Evolutionary conservation across 352 stramenopile genomes (phyloP), one percentile per base, ranked within the genome.

Genomic region (Phytophthora sojae): DNA sequence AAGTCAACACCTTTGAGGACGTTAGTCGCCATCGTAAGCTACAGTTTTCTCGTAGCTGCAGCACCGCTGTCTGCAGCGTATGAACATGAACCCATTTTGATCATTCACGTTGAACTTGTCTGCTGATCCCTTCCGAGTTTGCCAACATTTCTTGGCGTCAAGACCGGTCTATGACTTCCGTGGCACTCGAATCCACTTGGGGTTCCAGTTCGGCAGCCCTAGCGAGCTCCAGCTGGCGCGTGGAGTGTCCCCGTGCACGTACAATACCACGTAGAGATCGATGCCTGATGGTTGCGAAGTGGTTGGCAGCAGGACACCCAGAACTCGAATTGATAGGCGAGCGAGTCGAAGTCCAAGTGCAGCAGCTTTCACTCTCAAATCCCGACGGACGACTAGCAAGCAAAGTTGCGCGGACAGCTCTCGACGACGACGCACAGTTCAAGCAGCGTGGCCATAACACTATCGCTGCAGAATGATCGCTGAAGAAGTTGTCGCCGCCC

Each of bases 221-320:
- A 72, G 25, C 14, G 58, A 21, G 17, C 15, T 62, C 49, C 65
- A 72, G 37, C 65, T 72, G 65, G 37, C n/a, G 65, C 39, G 52
- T 68, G 39, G 26, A 50, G 50, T 61, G 52, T 49, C 61, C 61
- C 52, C 37, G 6, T 37, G 30, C 57, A 71, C 65, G 65, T n/a
- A n/a, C n/a, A n/a, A n/a, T n/a, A n/a, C n/a, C n/a, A n/a, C n/a
- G 58, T 53, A 73, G 65, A 73, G 58, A 49, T 11, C 58, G 21
- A 54, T 6, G 30, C 42, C 62, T 15, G 52, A 49, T 57, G 57
- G 65, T 19, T 39, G 61, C 12, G n/a, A 57, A 52, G 11, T 23
- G 45, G n/a, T 29, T 12, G 50, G 55, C 19, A 67, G 51, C 64
- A 32, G 53, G 9, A 58, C 15, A 30, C 32, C 15, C 58, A 73